Base-by-base conservation (phyloP, 345 rosid species). In the Hevea brasiliensis region DNA sequence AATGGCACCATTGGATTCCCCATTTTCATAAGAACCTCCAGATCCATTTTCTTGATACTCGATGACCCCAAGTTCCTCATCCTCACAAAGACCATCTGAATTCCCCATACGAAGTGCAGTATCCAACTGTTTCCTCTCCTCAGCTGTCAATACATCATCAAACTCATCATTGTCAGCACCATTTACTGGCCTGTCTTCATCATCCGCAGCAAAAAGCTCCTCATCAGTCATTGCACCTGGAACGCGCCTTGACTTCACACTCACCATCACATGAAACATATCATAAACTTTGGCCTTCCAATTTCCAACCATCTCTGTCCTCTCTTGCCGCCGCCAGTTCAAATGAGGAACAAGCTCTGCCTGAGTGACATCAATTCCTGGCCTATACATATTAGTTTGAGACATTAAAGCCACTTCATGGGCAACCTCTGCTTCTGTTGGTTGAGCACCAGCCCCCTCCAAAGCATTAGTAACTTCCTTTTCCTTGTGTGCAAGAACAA, bases 211-310 rank as follows among this genome's bases (percentile, higher is more conserved):
- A 82, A 96, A 96, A 61, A 96, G 94, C 72, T 96, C 99, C 77
- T 93, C 98, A 80, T 93, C 99, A 72, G 97, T 91, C 94, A 93
- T 87, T 53, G 99, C 98, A 79, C 99, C 99, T 20, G 99, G 98
- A 80, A 95, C 98, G 50, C 97, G 78, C 65, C 99, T 91, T 27
- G 98, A 96, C 77, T 96, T 96, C 80, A 96, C 93, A 70, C 98
- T 93, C 65, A 93, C 96, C 89, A 94, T 88, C 73, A 96, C 99
- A 81, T 92, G 88, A 73, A 91, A 92, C 99, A 96, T 96, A 75
- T 96, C 99, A 44, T 90, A 91, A 70, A 96, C 92, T 79, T 88
- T 96, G 8, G 98, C 98, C 85, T 96, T 96, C 99, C 98, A 96
- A 70, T 76, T 86, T 67, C 98, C 98, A 32, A 96, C 96, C 87